Conservation (phyloP, 1,284 basidiomycete genomes). For the Ceraceosorus guamensis region DNA sequence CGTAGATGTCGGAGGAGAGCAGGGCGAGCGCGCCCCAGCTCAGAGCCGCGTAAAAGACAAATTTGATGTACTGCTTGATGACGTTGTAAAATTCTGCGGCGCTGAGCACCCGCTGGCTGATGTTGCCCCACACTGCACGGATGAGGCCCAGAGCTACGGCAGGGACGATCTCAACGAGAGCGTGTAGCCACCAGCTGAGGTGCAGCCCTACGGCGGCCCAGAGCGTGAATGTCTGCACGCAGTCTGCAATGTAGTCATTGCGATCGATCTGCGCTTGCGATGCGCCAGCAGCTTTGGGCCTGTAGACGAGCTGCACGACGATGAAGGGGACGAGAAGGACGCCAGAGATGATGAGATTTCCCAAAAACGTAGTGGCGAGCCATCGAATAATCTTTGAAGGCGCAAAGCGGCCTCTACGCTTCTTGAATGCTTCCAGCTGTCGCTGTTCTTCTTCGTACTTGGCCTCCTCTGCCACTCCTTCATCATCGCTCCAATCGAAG, state of each 20-base stretch:
- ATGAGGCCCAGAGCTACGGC: conserved; percentile 24
- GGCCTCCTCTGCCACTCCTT: conserved; percentile 32
- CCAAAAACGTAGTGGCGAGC: conserved; percentile 37
- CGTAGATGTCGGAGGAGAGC: conserved; percentile 40
- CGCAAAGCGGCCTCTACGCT: neutral
- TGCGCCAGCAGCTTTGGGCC: conserved; percentile 14
- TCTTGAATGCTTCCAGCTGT: conserved; percentile 14
- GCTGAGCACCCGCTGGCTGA: conserved; percentile 27
- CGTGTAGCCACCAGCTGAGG: conserved; percentile 42
- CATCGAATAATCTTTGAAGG: conserved; percentile 19
- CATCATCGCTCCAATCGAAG: conserved; percentile 43
- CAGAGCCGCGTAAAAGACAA: conserved; percentile 37
- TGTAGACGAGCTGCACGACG: conserved; percentile 39
- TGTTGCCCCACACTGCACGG: conserved; percentile 33
- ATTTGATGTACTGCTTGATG: conserved; percentile 40
- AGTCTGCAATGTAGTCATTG: conserved; percentile 36
- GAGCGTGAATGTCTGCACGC: conserved; percentile 43
- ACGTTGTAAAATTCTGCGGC: conserved; percentile 38
- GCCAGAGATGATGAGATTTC: conserved; percentile 36
- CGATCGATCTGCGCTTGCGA: too few relatives aligned
- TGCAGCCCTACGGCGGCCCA: conserved; percentile 46
- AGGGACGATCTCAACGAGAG: conserved; percentile 40
- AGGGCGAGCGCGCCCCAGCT: conserved; percentile 43
- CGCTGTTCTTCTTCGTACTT: conserved; percentile 28
- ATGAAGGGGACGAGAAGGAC: conserved; percentile 33